Evolutionary conservation across 495 filamentous ascomycete genomes (phyloP).

Genomic region (Xylaria grammica): DNA sequence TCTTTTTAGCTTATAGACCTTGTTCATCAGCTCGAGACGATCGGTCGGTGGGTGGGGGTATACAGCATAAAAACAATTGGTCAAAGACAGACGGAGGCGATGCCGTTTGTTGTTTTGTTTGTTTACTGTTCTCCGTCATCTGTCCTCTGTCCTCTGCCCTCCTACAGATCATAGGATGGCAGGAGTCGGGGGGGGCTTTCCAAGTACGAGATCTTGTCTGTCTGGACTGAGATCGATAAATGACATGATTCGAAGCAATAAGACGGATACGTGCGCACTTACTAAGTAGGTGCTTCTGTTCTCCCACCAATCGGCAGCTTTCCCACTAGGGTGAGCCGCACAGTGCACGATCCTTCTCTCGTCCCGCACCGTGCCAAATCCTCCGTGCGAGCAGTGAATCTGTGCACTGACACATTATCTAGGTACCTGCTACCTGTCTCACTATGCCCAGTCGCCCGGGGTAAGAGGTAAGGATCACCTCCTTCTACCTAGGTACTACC

Average conservation of each 20-base stretch:
- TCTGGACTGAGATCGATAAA: not conserved
- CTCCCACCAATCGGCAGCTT: conserved; percentile 16
- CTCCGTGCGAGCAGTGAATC: not conserved
- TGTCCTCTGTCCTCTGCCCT: no score
- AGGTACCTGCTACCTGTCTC: not conserved
- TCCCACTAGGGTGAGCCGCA: not conserved
- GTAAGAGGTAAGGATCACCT: no score
- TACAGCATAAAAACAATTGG: no score
- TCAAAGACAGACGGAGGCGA: no score
- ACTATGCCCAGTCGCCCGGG: not conserved
- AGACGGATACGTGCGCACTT: not conserved
- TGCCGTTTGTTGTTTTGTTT: no score
- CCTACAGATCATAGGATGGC: not conserved
- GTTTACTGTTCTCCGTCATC: no score
- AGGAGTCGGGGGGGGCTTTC: no score
- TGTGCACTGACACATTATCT: not conserved
- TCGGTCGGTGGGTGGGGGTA: no score
- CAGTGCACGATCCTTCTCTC: not conserved
- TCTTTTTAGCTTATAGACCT: no score
- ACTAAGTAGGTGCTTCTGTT: no score
- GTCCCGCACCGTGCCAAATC: not conserved
- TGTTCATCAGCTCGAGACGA: no score
- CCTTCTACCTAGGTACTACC: not conserved
- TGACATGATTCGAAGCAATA: conserved; percentile 2
- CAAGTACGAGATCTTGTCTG: no score